Base-by-base conservation (phyloP, 495 filamentous ascomycete species). In the Melanomma pulvis-pyrius region DNA sequence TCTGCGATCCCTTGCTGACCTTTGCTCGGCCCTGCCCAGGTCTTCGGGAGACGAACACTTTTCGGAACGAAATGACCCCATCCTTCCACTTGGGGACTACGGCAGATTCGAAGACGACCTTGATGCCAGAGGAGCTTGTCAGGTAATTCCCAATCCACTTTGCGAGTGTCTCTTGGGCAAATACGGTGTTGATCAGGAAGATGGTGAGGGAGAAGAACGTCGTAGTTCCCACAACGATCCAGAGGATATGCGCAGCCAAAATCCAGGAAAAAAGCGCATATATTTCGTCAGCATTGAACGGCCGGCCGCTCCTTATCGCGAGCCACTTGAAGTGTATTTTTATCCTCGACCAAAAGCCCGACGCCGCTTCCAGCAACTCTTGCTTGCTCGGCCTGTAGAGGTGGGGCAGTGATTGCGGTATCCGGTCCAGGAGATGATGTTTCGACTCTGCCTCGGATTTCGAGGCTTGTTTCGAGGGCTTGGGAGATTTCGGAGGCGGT, bases 311-410 rank as follows among this genome's bases (percentile, higher is more conserved):
- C 70, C 93, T 82, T 71, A 98, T 98, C 19, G 94, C 93, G 66
- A 96, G 88, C 94, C 96, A 98, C 74, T 98, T 98, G 78, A 97
- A 97, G 21, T 92, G 87, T 32, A 98, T 90, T 70, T 89, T 91
- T 12, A 97, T 73, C n/a, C 94, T 84, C 17, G 93, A 89, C 86
- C 92, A 92, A 74, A 97, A 97, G 1, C 93, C 92, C 17, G 87
- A 97, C 24, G 94, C 93, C 47, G 96, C 93, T 30, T 88, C 90
- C 39, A 98, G 79, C 55, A 98, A 84, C 77, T 98, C 93, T 74
- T 96, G 92, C 71, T 96, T 97, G 29, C 89, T 93, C 12, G 94
- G 93, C 36, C 92, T 82, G 77, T 97, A 92, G 24, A 89, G 73
- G 50, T 88, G 71, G 17, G 72, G 84, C 22, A 90, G 84, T 74